Evolutionary conservation across 2,329 filamentous ascomycete species (phyloP), one percentile per base, ranked within the genome.

Genomic region (Shiraia sp.): DNA sequence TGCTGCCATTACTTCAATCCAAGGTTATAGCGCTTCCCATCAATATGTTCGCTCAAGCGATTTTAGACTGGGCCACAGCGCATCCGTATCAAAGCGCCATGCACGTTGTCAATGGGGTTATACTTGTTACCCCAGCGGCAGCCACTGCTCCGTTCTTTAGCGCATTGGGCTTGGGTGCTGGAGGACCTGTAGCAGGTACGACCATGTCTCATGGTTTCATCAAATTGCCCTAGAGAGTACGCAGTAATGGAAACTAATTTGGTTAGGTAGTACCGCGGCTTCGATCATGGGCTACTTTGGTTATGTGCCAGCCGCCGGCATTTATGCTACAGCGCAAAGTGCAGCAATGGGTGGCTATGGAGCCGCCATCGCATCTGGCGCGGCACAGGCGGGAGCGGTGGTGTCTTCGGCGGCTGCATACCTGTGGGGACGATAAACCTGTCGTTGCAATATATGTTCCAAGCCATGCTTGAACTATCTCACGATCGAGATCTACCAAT

Each of bases 331-430:
- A 10, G 28, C 57, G 3, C 57, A 65, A 36, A 66, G 62, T 32
- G 64, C 61, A 8, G 59, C 57, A 4, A 67, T 66, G 64, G 61
- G 61, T 3, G 64, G 63, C 3, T 65, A 58, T 27, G 62, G 64
- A 5, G 60, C 47, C 4, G 42, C 51, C 22, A 36, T 53, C 36
- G 59, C 53, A 19, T 52, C 51, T 7, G 55, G 51, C 2, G 46
- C 47, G 10, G 52, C 53, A 4, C 51, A 60, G 29, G 55, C 43
- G 17, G 54, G 54, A n/a, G 57, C 59, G 22, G 26, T 50, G 27
- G 23, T 49, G 8, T 47, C 45, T 10, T 53, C 54, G 13, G 39
- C 42, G 8, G 28, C 37, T 13, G 48, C 45, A 10, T 57, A 31
- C 14, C 3, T 9, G 26, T n/a, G 16, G 10, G 26, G 9, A 13